phyloP scores from a whole-genome alignment of 2,329 filamentous ascomycete species.

The Phaeosphaeria sp. region DNA sequence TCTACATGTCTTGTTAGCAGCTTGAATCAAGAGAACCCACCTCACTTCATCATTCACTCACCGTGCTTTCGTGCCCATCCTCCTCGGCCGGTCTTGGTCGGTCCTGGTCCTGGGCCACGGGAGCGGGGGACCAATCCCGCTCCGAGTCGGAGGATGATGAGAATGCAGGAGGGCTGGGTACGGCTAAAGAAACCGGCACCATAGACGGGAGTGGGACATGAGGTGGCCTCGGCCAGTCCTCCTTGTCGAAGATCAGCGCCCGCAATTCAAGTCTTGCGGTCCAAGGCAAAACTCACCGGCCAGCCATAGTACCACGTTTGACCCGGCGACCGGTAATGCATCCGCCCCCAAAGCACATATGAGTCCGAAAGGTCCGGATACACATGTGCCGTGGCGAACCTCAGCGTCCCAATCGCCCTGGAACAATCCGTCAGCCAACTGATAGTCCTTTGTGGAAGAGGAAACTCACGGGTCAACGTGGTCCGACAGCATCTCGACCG shows the following conservation, averaged over 20 bases:
- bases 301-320: neutral
- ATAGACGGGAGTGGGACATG: neutral
- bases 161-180: no score
- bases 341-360: neutral
- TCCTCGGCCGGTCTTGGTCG: no score
- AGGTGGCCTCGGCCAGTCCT: neutral
- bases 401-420: neutral
- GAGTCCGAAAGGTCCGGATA: constrained; percentile 15
- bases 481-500: constrained; percentile 3
- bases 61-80: no score
- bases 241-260: neutral
- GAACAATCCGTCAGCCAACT: no score
- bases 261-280: neutral
- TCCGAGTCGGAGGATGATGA: no score
- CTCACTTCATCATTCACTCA: neutral
- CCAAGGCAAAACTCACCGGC: neutral
- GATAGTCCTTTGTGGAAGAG: neutral
- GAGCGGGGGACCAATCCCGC: neutral
- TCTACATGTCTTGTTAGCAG: neutral
- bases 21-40: neutral
- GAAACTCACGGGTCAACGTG: neutral
- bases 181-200: no score
- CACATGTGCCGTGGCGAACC: constrained; percentile 9
- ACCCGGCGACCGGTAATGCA: neutral
- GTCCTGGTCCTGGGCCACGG: neutral